Conservation (phyloP, 805 yeast genomes). For the Candida hispaniensis region DNA sequence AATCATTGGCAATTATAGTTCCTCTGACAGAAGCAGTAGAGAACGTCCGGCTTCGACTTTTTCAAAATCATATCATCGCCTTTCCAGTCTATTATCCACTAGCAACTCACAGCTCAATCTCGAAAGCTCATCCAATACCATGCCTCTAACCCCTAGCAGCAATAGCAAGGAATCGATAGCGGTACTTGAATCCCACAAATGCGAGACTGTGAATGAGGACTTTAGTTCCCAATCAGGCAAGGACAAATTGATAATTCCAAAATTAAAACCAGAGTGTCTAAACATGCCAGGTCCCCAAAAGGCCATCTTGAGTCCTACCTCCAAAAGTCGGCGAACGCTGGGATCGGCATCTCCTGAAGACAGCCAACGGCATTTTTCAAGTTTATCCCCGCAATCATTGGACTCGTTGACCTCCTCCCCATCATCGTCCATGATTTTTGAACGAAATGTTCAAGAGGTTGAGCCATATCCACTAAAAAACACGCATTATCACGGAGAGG, state of each 20-base stretch:
- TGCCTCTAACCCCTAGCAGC: background rate
- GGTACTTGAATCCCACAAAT: background rate
- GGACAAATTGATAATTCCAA: background rate
- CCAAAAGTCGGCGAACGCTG: slow-evolving; percentile 4
- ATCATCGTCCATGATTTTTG: slow-evolving; percentile 46
- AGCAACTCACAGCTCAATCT: slow-evolving; percentile 3
- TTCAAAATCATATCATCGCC: slow-evolving; percentile 12
- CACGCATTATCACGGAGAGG: slow-evolving; percentile 41
- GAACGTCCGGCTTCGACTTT: background rate
- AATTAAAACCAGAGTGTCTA: background rate
- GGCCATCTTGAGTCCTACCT: too few species aligned
- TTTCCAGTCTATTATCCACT: slow-evolving; percentile 7
- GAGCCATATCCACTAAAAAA: slow-evolving; percentile 18
- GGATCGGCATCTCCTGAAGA: background rate
- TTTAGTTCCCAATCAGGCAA: background rate
- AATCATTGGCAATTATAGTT: too few species aligned
- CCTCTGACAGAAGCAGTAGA: background rate
- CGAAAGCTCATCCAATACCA: slow-evolving; percentile 1
- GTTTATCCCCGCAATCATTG: slow-evolving; percentile 13
- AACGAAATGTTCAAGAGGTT: slow-evolving; percentile 56
- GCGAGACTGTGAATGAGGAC: background rate
- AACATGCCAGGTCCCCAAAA: too few species aligned
- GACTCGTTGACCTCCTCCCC: slow-evolving; percentile 22
- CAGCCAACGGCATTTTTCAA: slow-evolving; percentile 9
- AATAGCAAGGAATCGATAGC: background rate